phyloP scores from a whole-genome alignment of 306 rosid genomes.

The Coriaria nepalensis region DNA sequence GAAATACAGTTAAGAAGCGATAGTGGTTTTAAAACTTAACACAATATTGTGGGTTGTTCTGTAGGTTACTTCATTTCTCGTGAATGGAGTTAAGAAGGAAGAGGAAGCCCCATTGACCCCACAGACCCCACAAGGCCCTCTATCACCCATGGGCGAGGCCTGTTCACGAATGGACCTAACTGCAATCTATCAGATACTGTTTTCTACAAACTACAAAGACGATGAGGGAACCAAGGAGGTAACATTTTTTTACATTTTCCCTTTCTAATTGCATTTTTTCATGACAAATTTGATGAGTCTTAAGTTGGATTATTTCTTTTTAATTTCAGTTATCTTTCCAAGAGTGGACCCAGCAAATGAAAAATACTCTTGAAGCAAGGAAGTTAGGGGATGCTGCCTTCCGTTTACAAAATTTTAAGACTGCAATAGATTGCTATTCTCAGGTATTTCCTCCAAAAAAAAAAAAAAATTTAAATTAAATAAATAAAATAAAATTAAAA shows the following conservation, averaged over 20 bases:
- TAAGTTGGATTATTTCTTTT: no score
- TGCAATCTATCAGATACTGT: conserved; percentile 95
- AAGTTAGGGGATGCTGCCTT: conserved; percentile 90
- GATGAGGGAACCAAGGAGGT: conserved; percentile 98
- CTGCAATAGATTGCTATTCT: conserved; percentile 88
- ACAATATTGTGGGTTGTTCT: conserved; percentile 10
- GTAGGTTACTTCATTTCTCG: conserved; percentile 72
- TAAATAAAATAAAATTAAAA: no score
- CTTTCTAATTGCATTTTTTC: no score
- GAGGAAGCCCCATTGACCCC: conserved; percentile 83
- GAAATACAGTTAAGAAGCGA: no score
- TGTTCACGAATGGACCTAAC: conserved; percentile 98
- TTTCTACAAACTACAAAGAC: conserved; percentile 71
- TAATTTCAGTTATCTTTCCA: conserved; percentile 88
- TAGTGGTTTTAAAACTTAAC: conserved; percentile 7
- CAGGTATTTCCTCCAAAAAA: no score
- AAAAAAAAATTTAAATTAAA: no score
- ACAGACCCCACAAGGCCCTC: conserved; percentile 84
- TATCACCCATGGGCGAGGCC: conserved; percentile 97
- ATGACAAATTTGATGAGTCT: no score
- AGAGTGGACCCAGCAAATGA: conserved; percentile 99
- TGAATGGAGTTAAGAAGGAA: conserved; percentile 82
- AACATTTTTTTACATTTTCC: neutral
- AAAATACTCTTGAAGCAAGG: conserved; percentile 93
- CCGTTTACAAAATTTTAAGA: conserved; percentile 74